Base-by-base conservation (phyloP, 495 filamentous ascomycete species). In the Hyaloscypha variabilis region DNA sequence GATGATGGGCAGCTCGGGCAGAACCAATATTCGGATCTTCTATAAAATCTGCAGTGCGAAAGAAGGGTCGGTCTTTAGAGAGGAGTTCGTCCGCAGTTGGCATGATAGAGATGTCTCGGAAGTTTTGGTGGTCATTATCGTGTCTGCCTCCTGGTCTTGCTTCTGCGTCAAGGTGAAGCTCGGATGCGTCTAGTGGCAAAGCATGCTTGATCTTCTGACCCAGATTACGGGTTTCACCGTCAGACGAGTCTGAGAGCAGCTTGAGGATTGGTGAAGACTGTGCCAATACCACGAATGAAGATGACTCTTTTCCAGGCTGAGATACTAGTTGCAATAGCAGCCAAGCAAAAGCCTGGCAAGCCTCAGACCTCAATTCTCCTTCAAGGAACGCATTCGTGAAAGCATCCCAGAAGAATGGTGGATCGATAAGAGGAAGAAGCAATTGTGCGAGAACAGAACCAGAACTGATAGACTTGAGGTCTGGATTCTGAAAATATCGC, bases 81-180 rank as follows among this genome's bases (percentile, higher is more conserved):
- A 78, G 63, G n/a, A 94, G 78, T 71, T 96, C 92, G 58, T 88
- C 86, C 0, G 81, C 67, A 0, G 91, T 94, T 0, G 91, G 91
- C 36, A 86, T 78, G 56, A 93, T 89, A 14, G 80, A 68, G 42
- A 92, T 89, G 30, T 85, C 53, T 0, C 86, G 80, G 67, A 88
- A 87, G 62, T 90, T 82, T 0, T 58, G 75, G 69, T 81, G 83
- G 69, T 94, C 91, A 70, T 96, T 94, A 69, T 96, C 89, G 69
- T 96, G 91, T 0, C 91, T 83, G 0, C 91, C 91, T 3, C 91
- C 91, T 4, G 89, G 84, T 1, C 66, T 73, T 23, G 28, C 55
- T 0, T 70, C 73, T 1, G 50, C 61, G 28, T 67, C 31, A 14
- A 39, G 31, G 3, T 64, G 61, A 3, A 63, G 25, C 5, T 65